Conservation (phyloP, 192 early-diverging fungal species). For the Pecoramyces ruminantium region DNA sequence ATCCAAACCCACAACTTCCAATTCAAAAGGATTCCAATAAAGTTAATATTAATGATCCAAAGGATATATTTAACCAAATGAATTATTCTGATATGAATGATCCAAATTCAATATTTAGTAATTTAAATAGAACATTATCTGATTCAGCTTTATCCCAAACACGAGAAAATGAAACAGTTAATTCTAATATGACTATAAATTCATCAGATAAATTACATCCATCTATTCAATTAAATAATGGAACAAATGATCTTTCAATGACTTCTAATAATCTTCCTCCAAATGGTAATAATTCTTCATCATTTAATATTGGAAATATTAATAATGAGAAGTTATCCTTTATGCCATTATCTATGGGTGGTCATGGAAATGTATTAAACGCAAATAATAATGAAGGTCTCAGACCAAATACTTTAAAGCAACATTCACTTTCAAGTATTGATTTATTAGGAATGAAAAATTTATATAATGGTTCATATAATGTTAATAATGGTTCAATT, state of each 20-base stretch:
- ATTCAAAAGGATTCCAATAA: background rate
- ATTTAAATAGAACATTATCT: background rate
- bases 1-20: background rate
- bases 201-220: background rate
- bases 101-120: background rate
- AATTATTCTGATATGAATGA: background rate
- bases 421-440: background rate
- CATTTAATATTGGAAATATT: background rate
- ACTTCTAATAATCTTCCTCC: background rate
- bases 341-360: background rate
- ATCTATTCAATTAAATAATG: background rate
- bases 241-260: background rate
- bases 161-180: background rate
- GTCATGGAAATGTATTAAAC: background rate
- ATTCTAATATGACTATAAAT: background rate
- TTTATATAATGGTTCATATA: background rate
- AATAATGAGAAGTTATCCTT: background rate
- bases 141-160: background rate
- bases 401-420: background rate
- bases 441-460: background rate
- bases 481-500: background rate
- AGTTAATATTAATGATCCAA: background rate
- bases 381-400: background rate
- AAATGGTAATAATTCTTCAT: background rate
- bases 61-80: background rate